Evolutionary conservation across 2,329 filamentous ascomycete species (phyloP).

Genomic region (Ceratocystis variospora): DNA sequence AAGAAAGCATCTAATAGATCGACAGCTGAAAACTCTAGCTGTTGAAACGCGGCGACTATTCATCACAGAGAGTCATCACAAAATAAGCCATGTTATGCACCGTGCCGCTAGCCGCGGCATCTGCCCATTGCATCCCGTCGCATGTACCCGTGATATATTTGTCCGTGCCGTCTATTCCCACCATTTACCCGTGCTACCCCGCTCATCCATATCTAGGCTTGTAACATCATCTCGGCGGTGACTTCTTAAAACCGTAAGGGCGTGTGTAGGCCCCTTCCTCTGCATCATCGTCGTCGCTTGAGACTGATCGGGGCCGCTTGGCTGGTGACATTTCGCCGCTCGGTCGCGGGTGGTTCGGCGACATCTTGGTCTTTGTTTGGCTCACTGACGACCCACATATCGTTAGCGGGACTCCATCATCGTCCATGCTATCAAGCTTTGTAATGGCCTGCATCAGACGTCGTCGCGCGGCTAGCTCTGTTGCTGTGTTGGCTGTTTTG

Average conservation of each 20-base stretch:
- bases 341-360: constrained; percentile 24
- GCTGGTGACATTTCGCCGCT: constrained; percentile 32
- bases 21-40: too few species aligned
- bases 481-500: constrained; percentile 32
- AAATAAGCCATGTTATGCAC: too few species aligned
- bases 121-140: too few species aligned
- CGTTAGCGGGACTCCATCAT: constrained; percentile 6
- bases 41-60: too few species aligned
- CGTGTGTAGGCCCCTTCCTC: background rate
- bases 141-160: too few species aligned
- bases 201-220: background rate
- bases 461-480: constrained; percentile 41
- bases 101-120: too few species aligned
- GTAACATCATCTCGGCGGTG: background rate
- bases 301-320: constrained; percentile 30
- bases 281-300: constrained; percentile 15
- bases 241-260: background rate
- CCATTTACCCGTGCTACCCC: too few species aligned
- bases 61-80: too few species aligned
- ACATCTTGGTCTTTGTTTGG: background rate
- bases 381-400: background rate
- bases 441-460: constrained; percentile 35
- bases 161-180: too few species aligned
- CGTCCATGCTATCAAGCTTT: constrained; percentile 30
- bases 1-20: background rate